These are phyloP conservation scores for Wickerhamiella australiensis DNA, from an alignment of 805 yeast species.

Conservation along the genomic window DNA sequence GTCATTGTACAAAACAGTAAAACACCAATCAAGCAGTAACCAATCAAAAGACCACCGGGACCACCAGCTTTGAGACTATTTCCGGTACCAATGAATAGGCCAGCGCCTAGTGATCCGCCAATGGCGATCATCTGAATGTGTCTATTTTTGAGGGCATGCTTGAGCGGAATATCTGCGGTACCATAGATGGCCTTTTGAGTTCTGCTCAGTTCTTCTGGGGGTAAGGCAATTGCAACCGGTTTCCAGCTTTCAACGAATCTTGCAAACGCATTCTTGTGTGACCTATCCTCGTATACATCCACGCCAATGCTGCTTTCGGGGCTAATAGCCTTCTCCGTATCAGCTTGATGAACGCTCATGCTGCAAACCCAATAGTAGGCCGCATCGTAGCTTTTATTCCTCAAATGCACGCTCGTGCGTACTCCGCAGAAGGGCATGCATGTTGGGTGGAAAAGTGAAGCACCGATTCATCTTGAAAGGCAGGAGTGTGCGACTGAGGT, in stretches of 20 bases:
- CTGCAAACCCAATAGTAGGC: background rate
- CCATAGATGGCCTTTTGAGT: conserved; percentile 31
- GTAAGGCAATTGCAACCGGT: conserved; percentile 33
- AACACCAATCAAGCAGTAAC: conserved; percentile 48
- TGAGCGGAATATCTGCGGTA: conserved; percentile 38
- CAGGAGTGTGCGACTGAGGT: background rate
- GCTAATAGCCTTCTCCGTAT: background rate
- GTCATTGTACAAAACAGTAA: conserved; percentile 53
- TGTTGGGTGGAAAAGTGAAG: background rate
- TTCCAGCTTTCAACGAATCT: conserved; percentile 31
- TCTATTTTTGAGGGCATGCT: conserved; percentile 38
- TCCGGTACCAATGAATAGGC: conserved; percentile 61
- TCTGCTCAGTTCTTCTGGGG: conserved; percentile 27
- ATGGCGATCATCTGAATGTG: conserved; percentile 65
- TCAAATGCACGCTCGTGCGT: background rate
- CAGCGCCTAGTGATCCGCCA: conserved; percentile 68
- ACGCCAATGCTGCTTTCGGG: background rate
- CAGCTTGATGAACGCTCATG: background rate
- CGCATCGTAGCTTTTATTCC: background rate
- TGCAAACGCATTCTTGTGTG: background rate
- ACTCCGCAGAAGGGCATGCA: background rate
- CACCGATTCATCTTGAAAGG: background rate
- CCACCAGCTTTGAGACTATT: conserved; percentile 43
- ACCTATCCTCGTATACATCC: background rate
- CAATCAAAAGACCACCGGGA: conserved; percentile 47